A percentile compares a stretch with the other conserved stretches of the same genome.
Evolutionary conservation across 495 filamentous ascomycete genomes (phyloP).

Genomic region (Hyaloscypha finlandica): DNA sequence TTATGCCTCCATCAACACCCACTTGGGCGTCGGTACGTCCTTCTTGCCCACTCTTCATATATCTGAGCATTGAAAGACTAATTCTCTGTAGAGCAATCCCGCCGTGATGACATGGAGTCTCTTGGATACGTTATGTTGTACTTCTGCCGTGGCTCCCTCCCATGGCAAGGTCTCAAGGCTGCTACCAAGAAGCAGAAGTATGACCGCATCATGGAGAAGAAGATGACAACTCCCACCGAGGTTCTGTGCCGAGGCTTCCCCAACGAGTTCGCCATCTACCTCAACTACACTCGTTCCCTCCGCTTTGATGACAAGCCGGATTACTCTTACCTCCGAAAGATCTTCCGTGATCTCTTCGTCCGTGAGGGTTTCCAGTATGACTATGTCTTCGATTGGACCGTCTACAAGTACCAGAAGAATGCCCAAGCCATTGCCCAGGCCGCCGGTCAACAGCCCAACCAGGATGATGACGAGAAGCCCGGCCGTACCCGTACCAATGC

Average conservation of each 20-base stretch:
- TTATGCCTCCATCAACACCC: constrained; percentile 99
- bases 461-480: constrained; percentile 74
- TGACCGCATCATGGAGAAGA: constrained; percentile 99
- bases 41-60: background rate
- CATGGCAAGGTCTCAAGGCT: constrained; percentile 99
- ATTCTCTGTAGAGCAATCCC: constrained; percentile 79
- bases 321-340: constrained; percentile 99
- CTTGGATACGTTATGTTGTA: constrained; percentile 99
- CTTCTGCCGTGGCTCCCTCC: constrained; percentile 98
- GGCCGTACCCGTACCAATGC: constrained; percentile 60
- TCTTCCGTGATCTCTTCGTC: constrained; percentile 99
- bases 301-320: constrained; percentile 99
- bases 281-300: constrained; percentile 98
- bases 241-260: constrained; percentile 99
- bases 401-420: constrained; percentile 99
- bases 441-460: constrained; percentile 63
- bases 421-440: constrained; percentile 85
- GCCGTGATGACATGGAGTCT: constrained; percentile 99
- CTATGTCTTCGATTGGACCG: constrained; percentile 99
- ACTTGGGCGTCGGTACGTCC: constrained; percentile 83
- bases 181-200: constrained; percentile 99
- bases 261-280: constrained; percentile 99
- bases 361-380: constrained; percentile 99
- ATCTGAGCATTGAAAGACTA: constrained; percentile 28
- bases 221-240: constrained; percentile 99